Base-by-base conservation (phyloP, 331 rosid genomes). In the Spiraea crenata region DNA sequence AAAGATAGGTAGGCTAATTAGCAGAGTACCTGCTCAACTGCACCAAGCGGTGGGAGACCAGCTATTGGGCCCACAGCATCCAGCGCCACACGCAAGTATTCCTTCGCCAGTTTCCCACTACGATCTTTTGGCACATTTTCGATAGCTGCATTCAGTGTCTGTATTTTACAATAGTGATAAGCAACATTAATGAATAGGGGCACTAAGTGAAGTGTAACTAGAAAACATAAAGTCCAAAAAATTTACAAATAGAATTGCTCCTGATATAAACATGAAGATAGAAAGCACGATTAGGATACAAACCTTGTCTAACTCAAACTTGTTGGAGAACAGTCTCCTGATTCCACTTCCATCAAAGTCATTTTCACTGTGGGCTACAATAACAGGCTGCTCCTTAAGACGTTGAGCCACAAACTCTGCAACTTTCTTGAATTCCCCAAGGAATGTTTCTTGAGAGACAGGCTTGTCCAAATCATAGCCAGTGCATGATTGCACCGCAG, bases 281-380 rank as follows among this genome's bases (percentile, higher is more conserved):
- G 25, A 5, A 42, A 13, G 19, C 45, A 31, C 20, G n/a, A 15
- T 56, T 44, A 70, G 5, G 57, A 70, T 65, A 73, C 46, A 52
- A 80, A 93, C 97, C 97, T 95, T 95, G 71, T 95, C 97, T 20
- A 89, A 68, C 73, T 95, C 99, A 60, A 95, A 91, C 90, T 95
- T 86, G 85, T 91, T 95, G 65, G 93, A 86, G 55, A 95, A 44
- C 38, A 95, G 81, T 77, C 93, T 89, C 87, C 68, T 85, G 40
- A 91, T 47, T 47, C 86, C 89, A 50, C 82, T 87, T 73, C 99
- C 97, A 76, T 91, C 99, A 78, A 91, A 89, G 69, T 87, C 80
- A 81, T 83, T 90, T 71, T 93, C 98, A 81, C 85, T 90, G 65
- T 81, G 91, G 39, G 82, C 99, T 55, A 95, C 97, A 72, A 91